A percentile compares a stretch with the other conserved stretches of the same genome.
Evolutionary conservation across 2,329 filamentous ascomycete genomes (phyloP).

Genomic region (Pseudogymnoascus pannorum): DNA sequence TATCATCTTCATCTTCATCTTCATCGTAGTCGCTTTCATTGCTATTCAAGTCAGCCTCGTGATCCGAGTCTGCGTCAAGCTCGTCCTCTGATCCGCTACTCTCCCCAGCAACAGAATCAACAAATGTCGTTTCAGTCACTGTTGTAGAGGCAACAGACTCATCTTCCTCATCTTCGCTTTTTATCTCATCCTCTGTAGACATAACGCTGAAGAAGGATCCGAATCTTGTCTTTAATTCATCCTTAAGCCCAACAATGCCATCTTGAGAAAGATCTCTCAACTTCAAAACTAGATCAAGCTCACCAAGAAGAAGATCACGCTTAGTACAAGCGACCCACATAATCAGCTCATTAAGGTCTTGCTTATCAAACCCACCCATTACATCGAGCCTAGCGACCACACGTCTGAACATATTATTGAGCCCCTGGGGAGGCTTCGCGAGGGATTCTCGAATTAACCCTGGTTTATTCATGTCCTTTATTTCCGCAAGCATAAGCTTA

Average conservation of each 20-base stretch:
- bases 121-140: not conserved
- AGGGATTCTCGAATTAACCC: not conserved
- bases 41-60: not conserved
- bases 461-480: not conserved
- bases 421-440: not conserved
- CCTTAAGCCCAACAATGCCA: not conserved
- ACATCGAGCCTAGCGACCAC: slow-evolving; percentile 6
- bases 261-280: not conserved
- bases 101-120: not conserved
- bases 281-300: not conserved
- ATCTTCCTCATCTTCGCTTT: slow-evolving; percentile 13
- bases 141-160: not conserved
- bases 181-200: slow-evolving; percentile 16
- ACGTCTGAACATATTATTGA: not conserved
- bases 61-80: not conserved
- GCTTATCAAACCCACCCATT: slow-evolving; percentile 11
- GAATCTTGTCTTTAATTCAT: not conserved
- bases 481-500: not conserved
- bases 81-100: not conserved
- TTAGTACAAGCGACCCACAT: slow-evolving; percentile 13
- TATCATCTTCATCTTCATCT: not conserved
- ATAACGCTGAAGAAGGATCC: slow-evolving; percentile 16
- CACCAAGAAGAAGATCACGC: slow-evolving; percentile 15
- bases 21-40: not conserved
- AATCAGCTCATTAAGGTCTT: slow-evolving; percentile 17